phyloP scores from a whole-genome alignment of 2,329 filamentous ascomycete genomes.

The Monosporascus sp. region DNA sequence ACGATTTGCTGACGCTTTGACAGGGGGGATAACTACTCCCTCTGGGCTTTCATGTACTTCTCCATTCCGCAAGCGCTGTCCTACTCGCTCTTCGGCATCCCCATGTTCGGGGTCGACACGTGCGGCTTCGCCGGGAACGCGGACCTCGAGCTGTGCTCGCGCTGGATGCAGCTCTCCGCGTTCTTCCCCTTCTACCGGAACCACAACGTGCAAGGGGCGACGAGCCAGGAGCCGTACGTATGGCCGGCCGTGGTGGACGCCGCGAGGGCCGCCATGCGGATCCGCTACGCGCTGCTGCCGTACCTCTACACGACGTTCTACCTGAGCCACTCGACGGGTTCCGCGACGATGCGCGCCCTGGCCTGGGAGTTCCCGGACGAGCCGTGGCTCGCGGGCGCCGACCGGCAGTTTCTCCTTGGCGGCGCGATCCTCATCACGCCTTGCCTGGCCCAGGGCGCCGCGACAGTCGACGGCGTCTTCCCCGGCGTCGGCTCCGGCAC shows the following conservation, averaged over 20 bases:
- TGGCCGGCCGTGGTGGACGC: conserved; percentile 64
- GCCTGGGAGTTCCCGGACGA: conserved; percentile 72
- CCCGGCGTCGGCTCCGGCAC: conserved; percentile 56
- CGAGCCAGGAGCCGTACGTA: conserved; percentile 64
- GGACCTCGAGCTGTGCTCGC: conserved; percentile 64
- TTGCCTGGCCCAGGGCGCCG: conserved; percentile 58
- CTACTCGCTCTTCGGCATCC: conserved; percentile 69
- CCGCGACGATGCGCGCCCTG: conserved; percentile 67
- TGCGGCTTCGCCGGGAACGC: conserved; percentile 67
- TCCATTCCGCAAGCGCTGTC: conserved; percentile 73
- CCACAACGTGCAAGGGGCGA: conserved; percentile 60
- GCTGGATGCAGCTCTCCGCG: conserved; percentile 68
- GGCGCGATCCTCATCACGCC: conserved; percentile 61
- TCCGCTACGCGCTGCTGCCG: conserved; percentile 65
- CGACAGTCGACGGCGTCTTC: conserved; percentile 62
- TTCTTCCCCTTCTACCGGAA: conserved; percentile 79
- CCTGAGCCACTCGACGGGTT: conserved; percentile 58
- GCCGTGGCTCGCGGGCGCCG: conserved; percentile 58
- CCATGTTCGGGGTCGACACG: conserved; percentile 69
- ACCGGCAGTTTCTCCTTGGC: conserved; percentile 69
- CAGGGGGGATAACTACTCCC: conserved; percentile 65
- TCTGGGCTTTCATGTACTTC: conserved; percentile 70
- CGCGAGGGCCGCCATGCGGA: conserved; percentile 59
- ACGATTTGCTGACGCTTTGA: neutral
- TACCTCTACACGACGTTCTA: conserved; percentile 75